These are phyloP conservation scores for Neopestalotiopsis rosae DNA, from an alignment of 2,329 filamentous ascomycete genomes.

Conservation along the genomic window DNA sequence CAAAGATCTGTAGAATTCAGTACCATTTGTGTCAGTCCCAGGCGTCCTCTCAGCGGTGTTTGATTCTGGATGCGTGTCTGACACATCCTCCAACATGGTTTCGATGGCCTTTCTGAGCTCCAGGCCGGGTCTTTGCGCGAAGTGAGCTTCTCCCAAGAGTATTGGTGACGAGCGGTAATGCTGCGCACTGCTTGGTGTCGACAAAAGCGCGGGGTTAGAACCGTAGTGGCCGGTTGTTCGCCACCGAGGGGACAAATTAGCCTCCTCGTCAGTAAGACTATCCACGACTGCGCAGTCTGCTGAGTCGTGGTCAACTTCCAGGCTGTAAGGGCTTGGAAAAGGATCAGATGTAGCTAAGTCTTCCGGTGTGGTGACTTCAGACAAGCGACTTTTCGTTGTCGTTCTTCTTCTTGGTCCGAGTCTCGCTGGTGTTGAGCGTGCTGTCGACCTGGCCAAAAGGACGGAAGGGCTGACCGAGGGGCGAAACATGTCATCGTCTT, in stretches of 20 bases:
- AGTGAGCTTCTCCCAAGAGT: not conserved
- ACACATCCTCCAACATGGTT: not conserved
- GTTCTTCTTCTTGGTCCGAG: constrained; percentile 26
- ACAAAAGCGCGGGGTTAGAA: not conserved
- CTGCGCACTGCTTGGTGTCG: not conserved
- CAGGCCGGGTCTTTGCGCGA: not conserved
- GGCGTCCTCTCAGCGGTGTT: not conserved
- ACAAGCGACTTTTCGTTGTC: constrained; percentile 31
- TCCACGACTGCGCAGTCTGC: constrained; percentile 3
- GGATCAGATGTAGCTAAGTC: constrained; percentile 19
- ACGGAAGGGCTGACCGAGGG: not conserved
- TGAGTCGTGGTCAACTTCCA: not conserved
- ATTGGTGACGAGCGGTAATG: not conserved
- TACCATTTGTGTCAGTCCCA: not conserved
- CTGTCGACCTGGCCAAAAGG: not conserved
- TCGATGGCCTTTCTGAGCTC: not conserved
- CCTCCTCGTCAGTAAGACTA: not conserved
- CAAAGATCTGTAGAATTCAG: not conserved
- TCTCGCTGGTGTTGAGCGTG: constrained; percentile 5
- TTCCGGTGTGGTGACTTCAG: constrained; percentile 36
- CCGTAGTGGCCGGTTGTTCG: not conserved
- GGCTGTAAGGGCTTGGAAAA: not conserved
- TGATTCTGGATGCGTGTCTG: not conserved
- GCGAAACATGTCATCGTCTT: not conserved
- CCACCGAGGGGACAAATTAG: not conserved